Evolutionary conservation across 23 red algal genomes (phyloP).

Genomic region (Cyanidium caldarium): DNA sequence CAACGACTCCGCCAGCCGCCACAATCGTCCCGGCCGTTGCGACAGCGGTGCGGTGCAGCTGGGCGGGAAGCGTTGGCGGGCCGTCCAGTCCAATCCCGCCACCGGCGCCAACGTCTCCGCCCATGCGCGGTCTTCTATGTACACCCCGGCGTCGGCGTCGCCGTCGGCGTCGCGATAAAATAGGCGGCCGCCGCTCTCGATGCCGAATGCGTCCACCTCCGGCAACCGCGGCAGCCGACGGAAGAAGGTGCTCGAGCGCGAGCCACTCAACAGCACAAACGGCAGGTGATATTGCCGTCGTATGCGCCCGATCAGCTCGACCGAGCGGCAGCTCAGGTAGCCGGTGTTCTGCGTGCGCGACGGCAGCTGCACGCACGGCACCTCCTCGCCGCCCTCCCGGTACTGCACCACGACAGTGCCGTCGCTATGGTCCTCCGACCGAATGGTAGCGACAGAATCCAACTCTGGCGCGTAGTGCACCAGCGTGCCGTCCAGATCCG

Average conservation of each 20-base stretch:
- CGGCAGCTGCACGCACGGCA: slow-evolving; percentile 26
- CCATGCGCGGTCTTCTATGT: neutral
- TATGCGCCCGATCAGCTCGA: slow-evolving; percentile 25
- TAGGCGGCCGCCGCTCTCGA: slow-evolving; percentile 74
- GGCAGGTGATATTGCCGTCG: slow-evolving; percentile 30
- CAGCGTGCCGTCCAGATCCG: slow-evolving; percentile 83
- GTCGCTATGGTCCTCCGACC: neutral
- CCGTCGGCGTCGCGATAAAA: slow-evolving; percentile 3
- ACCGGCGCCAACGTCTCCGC: neutral
- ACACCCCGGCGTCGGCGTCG: neutral
- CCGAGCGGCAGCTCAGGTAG: slow-evolving; percentile 34
- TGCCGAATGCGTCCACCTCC: slow-evolving; percentile 57
- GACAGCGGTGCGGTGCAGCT: slow-evolving; percentile 28
- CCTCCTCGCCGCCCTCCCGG: slow-evolving; percentile 16
- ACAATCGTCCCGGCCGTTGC: slow-evolving; percentile 23
- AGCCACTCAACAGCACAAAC: slow-evolving; percentile 84
- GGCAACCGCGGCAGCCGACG: slow-evolving; percentile 35
- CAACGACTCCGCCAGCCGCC: slow-evolving; percentile 20
- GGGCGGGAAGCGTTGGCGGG: slow-evolving; percentile 8
- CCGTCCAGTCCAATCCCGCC: neutral
- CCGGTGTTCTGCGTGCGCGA: slow-evolving; percentile 32
- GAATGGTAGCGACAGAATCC: slow-evolving; percentile 11
- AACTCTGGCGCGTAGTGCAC: slow-evolving; percentile 74
- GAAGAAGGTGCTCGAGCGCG: slow-evolving; percentile 59
- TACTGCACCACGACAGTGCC: slow-evolving; percentile 26